A percentile compares a stretch with the other conserved stretches of the same genome.
Evolutionary conservation across 139 green algal genomes (phyloP).

Genomic region (Limnomonas spitsbergensis): DNA sequence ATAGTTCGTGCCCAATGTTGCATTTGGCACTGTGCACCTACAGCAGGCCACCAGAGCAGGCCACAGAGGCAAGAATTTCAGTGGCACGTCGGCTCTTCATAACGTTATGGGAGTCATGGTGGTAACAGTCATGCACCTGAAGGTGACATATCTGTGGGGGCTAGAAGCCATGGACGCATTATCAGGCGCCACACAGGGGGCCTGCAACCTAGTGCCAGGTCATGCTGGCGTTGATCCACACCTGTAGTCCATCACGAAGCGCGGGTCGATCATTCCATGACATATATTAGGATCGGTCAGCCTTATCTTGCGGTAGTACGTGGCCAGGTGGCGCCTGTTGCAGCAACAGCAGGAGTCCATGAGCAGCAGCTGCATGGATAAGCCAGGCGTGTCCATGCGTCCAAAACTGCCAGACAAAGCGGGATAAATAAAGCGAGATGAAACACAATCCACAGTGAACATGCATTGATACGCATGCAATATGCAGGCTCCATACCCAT

Average conservation of each 20-base stretch:
- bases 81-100: neutral
- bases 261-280: constrained; percentile 1
- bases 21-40: neutral
- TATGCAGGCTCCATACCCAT: too few relatives aligned
- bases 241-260: constrained; percentile 22
- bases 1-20: neutral
- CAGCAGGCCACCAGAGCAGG: neutral
- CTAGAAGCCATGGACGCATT: neutral
- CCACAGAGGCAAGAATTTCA: neutral
- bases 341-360: neutral
- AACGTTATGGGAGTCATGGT: neutral
- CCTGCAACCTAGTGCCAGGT: neutral
- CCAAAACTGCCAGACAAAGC: too few relatives aligned
- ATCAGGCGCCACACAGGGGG: neutral
- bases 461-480: too few relatives aligned
- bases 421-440: too few relatives aligned
- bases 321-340: neutral
- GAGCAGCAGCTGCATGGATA: too few relatives aligned
- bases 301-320: constrained; percentile 7
- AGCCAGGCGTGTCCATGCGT: too few relatives aligned
- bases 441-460: too few relatives aligned
- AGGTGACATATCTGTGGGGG: neutral
- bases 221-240: neutral
- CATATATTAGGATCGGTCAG: neutral
- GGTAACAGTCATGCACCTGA: neutral